Conservation (phyloP, 2,329 filamentous ascomycete species). For the Alternaria triticina region DNA sequence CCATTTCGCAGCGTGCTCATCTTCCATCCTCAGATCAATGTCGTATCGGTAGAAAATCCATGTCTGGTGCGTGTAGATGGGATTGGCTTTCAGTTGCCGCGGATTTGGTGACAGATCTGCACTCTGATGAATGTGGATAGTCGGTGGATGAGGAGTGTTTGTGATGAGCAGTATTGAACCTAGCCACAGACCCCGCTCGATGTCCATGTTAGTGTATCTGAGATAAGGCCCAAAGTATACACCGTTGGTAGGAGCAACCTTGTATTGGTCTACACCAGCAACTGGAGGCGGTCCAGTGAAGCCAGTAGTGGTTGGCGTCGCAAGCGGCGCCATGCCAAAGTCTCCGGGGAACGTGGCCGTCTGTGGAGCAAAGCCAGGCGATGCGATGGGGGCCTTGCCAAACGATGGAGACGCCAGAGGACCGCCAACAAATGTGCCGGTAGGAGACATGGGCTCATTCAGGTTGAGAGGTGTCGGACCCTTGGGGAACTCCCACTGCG, state of each 20-base stretch:
- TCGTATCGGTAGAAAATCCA: constrained; percentile 98
- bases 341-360: constrained; percentile 85
- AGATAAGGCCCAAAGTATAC: constrained; percentile 98
- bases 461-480: constrained; percentile 88
- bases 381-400: constrained; percentile 70
- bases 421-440: constrained; percentile 56
- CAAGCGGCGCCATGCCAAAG: constrained; percentile 77
- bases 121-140: constrained; percentile 93
- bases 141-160: constrained; percentile 88
- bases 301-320: constrained; percentile 77
- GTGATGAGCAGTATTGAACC: constrained; percentile 94
- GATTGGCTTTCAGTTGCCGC: constrained; percentile 79
- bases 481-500: constrained; percentile 99
- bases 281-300: constrained; percentile 88
- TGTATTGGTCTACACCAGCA: constrained; percentile 92
- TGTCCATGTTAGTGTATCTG: constrained; percentile 95
- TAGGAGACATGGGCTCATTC: constrained; percentile 84
- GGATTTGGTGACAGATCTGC: constrained; percentile 91
- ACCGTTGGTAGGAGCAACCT: constrained; percentile 89
- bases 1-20: constrained; percentile 80
- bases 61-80: constrained; percentile 86
- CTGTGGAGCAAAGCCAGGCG: constrained; percentile 82
- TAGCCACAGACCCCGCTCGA: constrained; percentile 88
- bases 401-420: constrained; percentile 54
- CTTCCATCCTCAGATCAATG: constrained; percentile 86